A percentile compares a stretch with the other conserved stretches of the same genome.
Conservation (phyloP, 202 grass and related monocot species). For the Cymbopogon flexuosus region DNA sequence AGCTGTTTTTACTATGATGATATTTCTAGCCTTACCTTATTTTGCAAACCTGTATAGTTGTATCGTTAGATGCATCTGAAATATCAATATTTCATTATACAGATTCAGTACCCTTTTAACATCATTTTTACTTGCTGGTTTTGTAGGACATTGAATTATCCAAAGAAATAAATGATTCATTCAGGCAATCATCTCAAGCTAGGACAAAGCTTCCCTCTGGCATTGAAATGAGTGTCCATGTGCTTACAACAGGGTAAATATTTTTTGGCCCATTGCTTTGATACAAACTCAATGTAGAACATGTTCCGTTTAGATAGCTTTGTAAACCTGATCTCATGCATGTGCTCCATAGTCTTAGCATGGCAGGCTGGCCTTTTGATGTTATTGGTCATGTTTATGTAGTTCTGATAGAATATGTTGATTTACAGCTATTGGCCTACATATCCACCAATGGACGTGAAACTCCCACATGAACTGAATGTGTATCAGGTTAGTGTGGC, state of each 20-base stretch:
- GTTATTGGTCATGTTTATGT: conserved; percentile 12
- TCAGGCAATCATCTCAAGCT: conserved; percentile 98
- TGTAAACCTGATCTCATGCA: background rate
- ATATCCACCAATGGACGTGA: conserved; percentile 97
- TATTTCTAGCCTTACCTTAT: conserved; percentile 18
- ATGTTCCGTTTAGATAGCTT: background rate
- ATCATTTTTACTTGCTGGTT: background rate
- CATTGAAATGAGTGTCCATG: conserved; percentile 99
- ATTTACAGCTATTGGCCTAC: conserved; percentile 94
- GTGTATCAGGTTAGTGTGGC: conserved; percentile 84
- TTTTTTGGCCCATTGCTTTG: conserved; percentile 3
- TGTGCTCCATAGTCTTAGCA: conserved; percentile 12
- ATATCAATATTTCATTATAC: conserved; percentile 7
- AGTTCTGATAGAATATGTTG: conserved; percentile 35
- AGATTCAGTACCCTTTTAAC: background rate
- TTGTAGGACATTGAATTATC: conserved; percentile 91
- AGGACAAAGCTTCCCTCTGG: conserved; percentile 94
- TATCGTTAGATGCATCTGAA: background rate
- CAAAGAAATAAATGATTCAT: conserved; percentile 99
- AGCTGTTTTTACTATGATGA: conserved; percentile 12
- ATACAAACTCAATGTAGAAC: background rate
- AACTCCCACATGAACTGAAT: conserved; percentile 94
- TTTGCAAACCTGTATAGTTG: conserved; percentile 2
- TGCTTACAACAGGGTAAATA: conserved; percentile 89
- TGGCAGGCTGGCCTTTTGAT: conserved; percentile 10